These are phyloP conservation scores for Blastocystis hominis DNA, from an alignment of 352 stramenopile genomes.

Conservation along the genomic window DNA sequence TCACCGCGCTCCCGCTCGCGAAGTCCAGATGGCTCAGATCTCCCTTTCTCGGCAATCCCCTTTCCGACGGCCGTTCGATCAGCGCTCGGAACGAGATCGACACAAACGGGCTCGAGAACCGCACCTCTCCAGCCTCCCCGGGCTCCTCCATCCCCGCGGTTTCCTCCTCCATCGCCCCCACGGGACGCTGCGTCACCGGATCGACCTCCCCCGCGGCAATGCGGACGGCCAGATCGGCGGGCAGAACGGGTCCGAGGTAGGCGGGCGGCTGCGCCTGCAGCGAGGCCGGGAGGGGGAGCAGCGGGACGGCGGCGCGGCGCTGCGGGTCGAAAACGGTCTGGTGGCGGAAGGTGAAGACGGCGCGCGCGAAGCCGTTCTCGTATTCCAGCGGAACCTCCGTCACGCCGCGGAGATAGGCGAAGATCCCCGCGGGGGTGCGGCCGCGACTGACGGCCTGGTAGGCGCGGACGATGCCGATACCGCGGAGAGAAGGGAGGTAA, in stretches of 20 bases:
- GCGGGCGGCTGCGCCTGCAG: not conserved
- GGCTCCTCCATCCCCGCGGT: not conserved
- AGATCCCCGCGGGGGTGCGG: conserved; percentile 65
- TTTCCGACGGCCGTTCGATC: conserved; percentile 21
- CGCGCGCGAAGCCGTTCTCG: conserved; percentile 60
- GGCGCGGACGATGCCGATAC: conserved; percentile 73
- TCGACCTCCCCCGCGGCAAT: conserved; percentile 53
- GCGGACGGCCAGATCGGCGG: not conserved
- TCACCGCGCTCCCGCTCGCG: not conserved
- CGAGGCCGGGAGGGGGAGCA: conserved; percentile 31
- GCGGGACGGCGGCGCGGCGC: conserved; percentile 60
- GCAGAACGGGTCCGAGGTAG: conserved; percentile 57
- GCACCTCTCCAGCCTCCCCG: not conserved
- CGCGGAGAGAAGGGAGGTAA: conserved; percentile 71
- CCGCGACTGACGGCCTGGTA: conserved; percentile 69
- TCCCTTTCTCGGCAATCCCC: not conserved
- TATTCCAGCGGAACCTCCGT: conserved; percentile 60
- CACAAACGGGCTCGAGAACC: conserved; percentile 4
- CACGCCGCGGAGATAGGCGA: not conserved
- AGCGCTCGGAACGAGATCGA: conserved; percentile 10
- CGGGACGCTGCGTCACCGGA: not conserved
- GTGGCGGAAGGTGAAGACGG: conserved; percentile 75
- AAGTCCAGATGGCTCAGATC: conserved; percentile 8
- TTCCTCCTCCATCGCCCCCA: conserved; percentile 2
- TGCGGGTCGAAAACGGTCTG: conserved; percentile 75